Conservation (phyloP, 805 yeast genomes). For the Candida pini region DNA sequence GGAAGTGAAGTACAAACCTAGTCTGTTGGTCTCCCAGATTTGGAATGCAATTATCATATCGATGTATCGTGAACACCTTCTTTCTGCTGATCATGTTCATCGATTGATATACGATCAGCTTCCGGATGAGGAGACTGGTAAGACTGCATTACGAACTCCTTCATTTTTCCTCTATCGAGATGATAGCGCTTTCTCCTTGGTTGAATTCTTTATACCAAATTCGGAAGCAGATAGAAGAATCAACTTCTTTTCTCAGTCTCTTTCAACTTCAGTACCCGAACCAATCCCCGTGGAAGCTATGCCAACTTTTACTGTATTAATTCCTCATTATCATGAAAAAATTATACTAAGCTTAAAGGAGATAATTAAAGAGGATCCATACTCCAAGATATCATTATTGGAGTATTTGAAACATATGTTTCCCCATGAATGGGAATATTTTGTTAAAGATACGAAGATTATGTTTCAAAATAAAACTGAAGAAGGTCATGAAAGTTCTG, state of each 20-base stretch:
- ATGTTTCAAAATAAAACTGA: slow-evolving; percentile 53
- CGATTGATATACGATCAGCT: slow-evolving; percentile 33
- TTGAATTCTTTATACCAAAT: slow-evolving; percentile 37
- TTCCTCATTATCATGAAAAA: slow-evolving; percentile 50
- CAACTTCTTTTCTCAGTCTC: slow-evolving; percentile 48
- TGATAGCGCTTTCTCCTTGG: slow-evolving; percentile 33
- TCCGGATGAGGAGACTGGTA: slow-evolving; percentile 43
- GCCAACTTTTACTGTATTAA: slow-evolving; percentile 46
- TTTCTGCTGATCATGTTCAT: slow-evolving; percentile 45
- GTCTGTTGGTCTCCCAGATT: slow-evolving; percentile 38
- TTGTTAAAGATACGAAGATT: slow-evolving; percentile 69
- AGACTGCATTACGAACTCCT: slow-evolving; percentile 33
- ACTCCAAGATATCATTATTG: slow-evolving; percentile 51
- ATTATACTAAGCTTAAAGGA: slow-evolving; percentile 40
- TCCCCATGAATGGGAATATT: slow-evolving; percentile 74
- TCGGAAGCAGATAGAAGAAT: slow-evolving; percentile 49
- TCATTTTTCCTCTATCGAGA: slow-evolving; percentile 44
- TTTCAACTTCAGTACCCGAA: slow-evolving; percentile 43
- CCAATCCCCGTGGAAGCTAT: slow-evolving; percentile 42
- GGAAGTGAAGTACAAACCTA: slow-evolving; percentile 38
- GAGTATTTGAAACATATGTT: slow-evolving; percentile 74
- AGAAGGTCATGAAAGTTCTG: slow-evolving; percentile 23
- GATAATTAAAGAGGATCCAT: slow-evolving; percentile 38
- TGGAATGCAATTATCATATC: slow-evolving; percentile 53
- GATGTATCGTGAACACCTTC: slow-evolving; percentile 48